A percentile compares a stretch with the other conserved stretches of the same genome.
Evolutionary conservation across 306 rosid genomes (phyloP).

Genomic region (Quercus robur): DNA sequence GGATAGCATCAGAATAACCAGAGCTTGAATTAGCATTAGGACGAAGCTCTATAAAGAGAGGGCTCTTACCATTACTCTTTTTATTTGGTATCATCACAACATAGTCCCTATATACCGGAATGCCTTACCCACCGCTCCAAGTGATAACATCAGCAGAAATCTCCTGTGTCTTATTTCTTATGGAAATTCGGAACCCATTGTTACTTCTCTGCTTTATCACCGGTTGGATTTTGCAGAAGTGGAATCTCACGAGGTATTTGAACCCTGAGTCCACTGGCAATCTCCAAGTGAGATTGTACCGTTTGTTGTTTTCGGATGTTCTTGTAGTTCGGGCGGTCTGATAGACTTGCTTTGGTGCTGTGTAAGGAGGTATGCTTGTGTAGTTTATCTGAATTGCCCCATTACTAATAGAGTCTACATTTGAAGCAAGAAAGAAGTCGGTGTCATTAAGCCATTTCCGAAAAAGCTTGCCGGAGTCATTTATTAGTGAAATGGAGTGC

Average conservation of each 20-base stretch:
- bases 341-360: constrained; percentile 20
- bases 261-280: constrained; percentile 21
- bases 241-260: not conserved
- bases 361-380: not conserved
- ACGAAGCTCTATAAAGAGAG: too few relatives aligned
- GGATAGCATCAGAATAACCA: too few relatives aligned
- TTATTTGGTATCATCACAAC: not conserved
- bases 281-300: constrained; percentile 23
- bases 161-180: not conserved
- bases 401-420: too few relatives aligned
- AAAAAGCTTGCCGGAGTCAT: constrained; percentile 30
- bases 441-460: not conserved
- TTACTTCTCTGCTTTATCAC: not conserved
- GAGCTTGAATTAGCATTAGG: too few relatives aligned
- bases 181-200: not conserved
- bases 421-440: too few relatives aligned
- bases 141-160: not conserved
- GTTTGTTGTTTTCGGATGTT: too few relatives aligned
- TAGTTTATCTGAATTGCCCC: too few relatives aligned
- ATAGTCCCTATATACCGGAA: constrained; percentile 3
- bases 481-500: accelerated
- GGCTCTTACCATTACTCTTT: not conserved
- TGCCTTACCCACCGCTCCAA: constrained; percentile 2
- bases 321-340: not conserved
- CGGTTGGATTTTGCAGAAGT: constrained; percentile 18